Conservation (phyloP, 2,329 filamentous ascomycete species). For the Thielaviopsis euricoi region DNA sequence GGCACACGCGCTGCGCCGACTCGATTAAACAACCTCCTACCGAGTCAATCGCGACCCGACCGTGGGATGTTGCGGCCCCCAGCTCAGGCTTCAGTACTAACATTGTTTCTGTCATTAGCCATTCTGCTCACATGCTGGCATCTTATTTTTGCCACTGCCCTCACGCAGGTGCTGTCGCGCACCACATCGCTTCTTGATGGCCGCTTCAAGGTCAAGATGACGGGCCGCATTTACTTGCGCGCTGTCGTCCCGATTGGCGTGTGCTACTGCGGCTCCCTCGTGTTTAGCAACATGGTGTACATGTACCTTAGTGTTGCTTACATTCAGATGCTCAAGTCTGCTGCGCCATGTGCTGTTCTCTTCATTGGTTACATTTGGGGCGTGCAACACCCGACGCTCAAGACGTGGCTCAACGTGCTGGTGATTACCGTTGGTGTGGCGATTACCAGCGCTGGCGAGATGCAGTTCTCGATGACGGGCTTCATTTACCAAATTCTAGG, state of each 20-base stretch:
- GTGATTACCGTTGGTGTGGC: slow-evolving; percentile 36
- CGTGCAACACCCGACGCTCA: slow-evolving; percentile 29
- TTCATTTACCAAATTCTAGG: slow-evolving; percentile 57
- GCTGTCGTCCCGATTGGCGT: slow-evolving; percentile 50
- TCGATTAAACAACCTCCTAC: neutral
- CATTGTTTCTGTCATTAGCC: slow-evolving; percentile 18
- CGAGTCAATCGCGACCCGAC: neutral
- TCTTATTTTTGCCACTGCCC: slow-evolving; percentile 46
- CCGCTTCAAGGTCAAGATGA: slow-evolving; percentile 45
- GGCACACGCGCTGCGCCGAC: neutral
- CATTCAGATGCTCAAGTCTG: slow-evolving; percentile 57
- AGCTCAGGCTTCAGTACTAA: neutral
- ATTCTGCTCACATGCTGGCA: slow-evolving; percentile 53
- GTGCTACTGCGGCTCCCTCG: slow-evolving; percentile 47
- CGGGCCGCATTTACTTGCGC: slow-evolving; percentile 40
- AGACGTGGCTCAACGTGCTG: slow-evolving; percentile 30
- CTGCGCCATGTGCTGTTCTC: slow-evolving; percentile 49
- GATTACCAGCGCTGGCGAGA: slow-evolving; percentile 43
- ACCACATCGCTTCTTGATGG: slow-evolving; percentile 47
- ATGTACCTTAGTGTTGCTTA: slow-evolving; percentile 51
- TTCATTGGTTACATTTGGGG: slow-evolving; percentile 46
- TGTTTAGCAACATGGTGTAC: slow-evolving; percentile 52
- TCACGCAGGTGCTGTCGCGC: slow-evolving; percentile 48
- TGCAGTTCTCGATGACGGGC: slow-evolving; percentile 49
- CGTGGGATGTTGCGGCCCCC: neutral